phyloP scores from a whole-genome alignment of 306 rosid species.

The Sicyos edulis region DNA sequence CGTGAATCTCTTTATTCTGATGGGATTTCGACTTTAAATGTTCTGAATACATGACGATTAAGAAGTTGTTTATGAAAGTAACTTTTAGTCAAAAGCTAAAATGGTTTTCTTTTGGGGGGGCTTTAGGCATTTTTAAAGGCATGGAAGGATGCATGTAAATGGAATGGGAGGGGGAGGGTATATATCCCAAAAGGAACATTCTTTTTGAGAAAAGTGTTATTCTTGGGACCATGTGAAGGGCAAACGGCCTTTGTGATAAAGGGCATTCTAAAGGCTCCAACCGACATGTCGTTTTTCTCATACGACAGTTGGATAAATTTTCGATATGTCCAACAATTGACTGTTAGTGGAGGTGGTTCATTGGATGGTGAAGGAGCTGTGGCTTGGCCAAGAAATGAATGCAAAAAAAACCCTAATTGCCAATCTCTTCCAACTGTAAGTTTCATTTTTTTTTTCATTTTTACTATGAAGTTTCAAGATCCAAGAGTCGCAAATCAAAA shows the following conservation, averaged over 20 bases:
- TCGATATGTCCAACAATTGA: conserved; percentile 30
- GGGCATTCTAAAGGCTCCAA: conserved; percentile 45
- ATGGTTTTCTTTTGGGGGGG: too few relatives aligned
- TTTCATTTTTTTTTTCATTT: not conserved
- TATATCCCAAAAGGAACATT: conserved; percentile 40
- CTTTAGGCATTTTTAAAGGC: conserved; percentile 34
- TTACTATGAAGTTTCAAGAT: too few relatives aligned
- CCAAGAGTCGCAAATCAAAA: too few relatives aligned
- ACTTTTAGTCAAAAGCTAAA: too few relatives aligned
- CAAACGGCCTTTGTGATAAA: conserved; percentile 26
- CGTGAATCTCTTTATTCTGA: too few relatives aligned
- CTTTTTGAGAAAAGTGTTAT: conserved; percentile 27
- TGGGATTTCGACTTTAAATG: too few relatives aligned
- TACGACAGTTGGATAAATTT: conserved; percentile 45
- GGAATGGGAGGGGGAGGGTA: conserved; percentile 29
- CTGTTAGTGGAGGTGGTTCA: conserved; percentile 42
- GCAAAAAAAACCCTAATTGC: conserved; percentile 30
- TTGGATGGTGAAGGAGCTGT: conserved; percentile 50
- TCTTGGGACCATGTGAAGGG: conserved; percentile 52
- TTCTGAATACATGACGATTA: too few relatives aligned
- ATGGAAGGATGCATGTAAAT: conserved; percentile 37
- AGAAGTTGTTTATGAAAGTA: too few relatives aligned
- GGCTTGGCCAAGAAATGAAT: conserved; percentile 42
- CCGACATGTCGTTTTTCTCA: conserved; percentile 18
- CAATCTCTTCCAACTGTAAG: conserved; percentile 34